Conservation (phyloP, 768 basidiomycete genomes). For the Lactarius sanguifluus region DNA sequence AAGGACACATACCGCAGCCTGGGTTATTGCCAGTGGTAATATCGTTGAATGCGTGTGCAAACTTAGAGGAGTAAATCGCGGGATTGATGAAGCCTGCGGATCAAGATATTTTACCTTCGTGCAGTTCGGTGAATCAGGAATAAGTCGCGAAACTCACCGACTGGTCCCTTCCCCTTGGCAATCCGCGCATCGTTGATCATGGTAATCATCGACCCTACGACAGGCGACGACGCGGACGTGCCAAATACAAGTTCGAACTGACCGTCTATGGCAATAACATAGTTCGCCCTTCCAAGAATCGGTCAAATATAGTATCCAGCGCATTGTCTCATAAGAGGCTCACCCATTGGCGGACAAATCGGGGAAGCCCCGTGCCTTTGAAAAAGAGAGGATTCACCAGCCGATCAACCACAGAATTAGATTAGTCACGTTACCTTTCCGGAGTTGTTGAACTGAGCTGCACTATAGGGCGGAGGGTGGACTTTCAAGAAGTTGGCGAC, state of each 20-base stretch:
- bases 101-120: background rate
- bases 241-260: constrained; percentile 38
- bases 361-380: constrained; percentile 36
- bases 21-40: constrained; percentile 32
- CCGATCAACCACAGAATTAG: background rate
- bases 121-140: background rate
- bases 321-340: background rate
- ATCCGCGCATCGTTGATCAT: constrained; percentile 42
- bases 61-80: constrained; percentile 37
- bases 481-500: constrained; percentile 36
- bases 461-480: constrained; percentile 38
- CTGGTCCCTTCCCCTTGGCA: constrained; percentile 37
- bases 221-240: constrained; percentile 41
- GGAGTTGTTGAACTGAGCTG: constrained; percentile 38
- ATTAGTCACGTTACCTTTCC: constrained; percentile 31
- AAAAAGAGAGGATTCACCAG: background rate
- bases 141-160: constrained; percentile 29
- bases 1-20: constrained; percentile 27
- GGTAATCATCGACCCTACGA: constrained; percentile 38
- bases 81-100: constrained; percentile 53
- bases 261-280: constrained; percentile 37
- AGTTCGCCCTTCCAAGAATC: constrained; percentile 33
- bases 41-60: constrained; percentile 33
- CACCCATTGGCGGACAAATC: constrained; percentile 40
- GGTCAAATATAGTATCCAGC: background rate